Evolutionary conservation across 805 yeast genomes (phyloP), one percentile per base, ranked within the genome.

Genomic region (Sporopachydermia lactativora): DNA sequence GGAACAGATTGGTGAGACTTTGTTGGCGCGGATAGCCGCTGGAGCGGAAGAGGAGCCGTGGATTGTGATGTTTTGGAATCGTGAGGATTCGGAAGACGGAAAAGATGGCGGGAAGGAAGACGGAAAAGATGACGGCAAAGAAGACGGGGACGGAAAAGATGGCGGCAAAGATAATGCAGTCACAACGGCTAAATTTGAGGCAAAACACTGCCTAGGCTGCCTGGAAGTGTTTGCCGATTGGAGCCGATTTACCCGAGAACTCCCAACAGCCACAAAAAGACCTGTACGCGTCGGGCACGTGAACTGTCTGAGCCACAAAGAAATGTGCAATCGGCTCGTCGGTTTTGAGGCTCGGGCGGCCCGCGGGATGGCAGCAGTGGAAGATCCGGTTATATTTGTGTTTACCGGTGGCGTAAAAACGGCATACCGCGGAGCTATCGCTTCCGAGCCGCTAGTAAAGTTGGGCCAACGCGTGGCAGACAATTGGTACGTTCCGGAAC

Each of bases 201-300:
- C 31, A 8, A 24, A 24, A n/a, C n/a, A 24, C n/a, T 24, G 31
- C 31, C 31, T 24, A n/a, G 31, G 31, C 31, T 24, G 31, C 31
- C n/a, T 24, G n/a, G 31, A 24, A 24, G 31, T 24, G 31, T 24
- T 24, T n/a, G 8, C 31, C 13, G 31, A 24, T 24, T 24, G 31
- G 31, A 24, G 31, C n/a, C 8, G n/a, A 24, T 24, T 24, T n/a
- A 24, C 31, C n/a, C 8, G n/a, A 24, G 13, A 24, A 24, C 8
- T 24, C 13, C 8, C 8, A 8, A 8, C 8, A 24, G 31, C n/a
- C n/a, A n/a, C 8, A 24, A n/a, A n/a, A 8, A 24, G n/a, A 8
- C 31, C 8, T 8, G 31, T 24, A 8, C 8, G 31, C 8, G 8
- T 24, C 8, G 31, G 31, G n/a, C 31, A 24, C n/a, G 31, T 24